These are phyloP conservation scores for Penicillium simplicissimum DNA, from an alignment of 495 filamentous ascomycete species.

Conservation along the genomic window DNA sequence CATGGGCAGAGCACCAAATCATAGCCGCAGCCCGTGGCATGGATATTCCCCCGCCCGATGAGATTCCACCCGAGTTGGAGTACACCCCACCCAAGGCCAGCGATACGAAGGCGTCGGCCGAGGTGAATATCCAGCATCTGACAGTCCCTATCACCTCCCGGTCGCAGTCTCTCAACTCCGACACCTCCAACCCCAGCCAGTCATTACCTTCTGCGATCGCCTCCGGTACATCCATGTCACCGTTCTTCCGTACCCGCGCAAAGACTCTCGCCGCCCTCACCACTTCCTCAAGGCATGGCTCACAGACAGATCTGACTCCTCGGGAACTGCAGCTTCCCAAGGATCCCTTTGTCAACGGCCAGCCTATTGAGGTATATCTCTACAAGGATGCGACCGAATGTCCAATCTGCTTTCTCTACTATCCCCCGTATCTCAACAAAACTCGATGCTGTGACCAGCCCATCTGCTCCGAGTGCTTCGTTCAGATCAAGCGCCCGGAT, in stretches of 20 bases:
- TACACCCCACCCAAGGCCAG: conserved; percentile 43
- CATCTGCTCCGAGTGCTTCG: conserved; percentile 98
- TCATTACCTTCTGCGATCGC: conserved; percentile 54
- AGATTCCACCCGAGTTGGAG: conserved; percentile 70
- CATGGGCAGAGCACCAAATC: conserved; percentile 92
- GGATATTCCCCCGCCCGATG: conserved; percentile 79
- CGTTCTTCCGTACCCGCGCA: conserved; percentile 66
- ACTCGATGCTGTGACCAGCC: conserved; percentile 95
- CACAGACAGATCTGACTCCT: conserved; percentile 67
- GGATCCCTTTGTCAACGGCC: conserved; percentile 88
- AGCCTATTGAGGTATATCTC: conserved; percentile 84
- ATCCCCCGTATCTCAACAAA: conserved; percentile 93
- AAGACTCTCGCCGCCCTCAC: conserved; percentile 87
- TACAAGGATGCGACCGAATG: conserved; percentile 92
- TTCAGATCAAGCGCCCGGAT: conserved; percentile 96
- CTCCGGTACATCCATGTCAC: conserved; percentile 60
- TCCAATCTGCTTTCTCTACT: conserved; percentile 95
- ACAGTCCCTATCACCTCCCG: conserved; percentile 75
- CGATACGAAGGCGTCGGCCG: conserved; percentile 38
- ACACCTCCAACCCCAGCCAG: conserved; percentile 51
- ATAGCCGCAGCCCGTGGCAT: conserved; percentile 87
- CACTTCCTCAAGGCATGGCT: conserved; percentile 63
- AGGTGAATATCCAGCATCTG: conserved; percentile 60
- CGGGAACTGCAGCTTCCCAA: conserved; percentile 78
- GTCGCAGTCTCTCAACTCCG: conserved; percentile 74